phyloP scores from a whole-genome alignment of 2,329 filamentous ascomycete genomes.

The Penicillium palitans region DNA sequence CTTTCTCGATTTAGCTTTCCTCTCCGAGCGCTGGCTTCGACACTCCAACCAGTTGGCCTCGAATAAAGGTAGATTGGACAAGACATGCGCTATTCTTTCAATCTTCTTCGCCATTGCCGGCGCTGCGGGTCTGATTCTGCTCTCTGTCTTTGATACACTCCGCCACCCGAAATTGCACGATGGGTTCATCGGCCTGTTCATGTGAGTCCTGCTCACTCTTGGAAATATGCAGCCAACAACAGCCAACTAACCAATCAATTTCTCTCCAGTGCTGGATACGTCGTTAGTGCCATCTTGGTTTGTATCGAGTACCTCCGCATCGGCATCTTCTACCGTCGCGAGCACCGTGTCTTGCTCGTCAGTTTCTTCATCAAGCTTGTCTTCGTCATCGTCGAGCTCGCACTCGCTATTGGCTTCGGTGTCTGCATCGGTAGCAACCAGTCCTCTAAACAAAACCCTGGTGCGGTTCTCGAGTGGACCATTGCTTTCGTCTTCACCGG shows the following conservation, averaged over 20 bases:
- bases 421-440: slow-evolving; percentile 50
- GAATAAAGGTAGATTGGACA: slow-evolving; percentile 57
- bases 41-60: slow-evolving; percentile 75
- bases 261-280: slow-evolving; percentile 62
- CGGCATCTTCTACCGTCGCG: slow-evolving; percentile 69
- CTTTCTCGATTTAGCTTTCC: slow-evolving; percentile 77
- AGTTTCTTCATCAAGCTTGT: slow-evolving; percentile 86
- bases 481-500: slow-evolving; percentile 84
- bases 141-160: slow-evolving; percentile 84
- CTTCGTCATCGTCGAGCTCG: slow-evolving; percentile 80
- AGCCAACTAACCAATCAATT: neutral
- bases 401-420: slow-evolving; percentile 67
- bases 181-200: slow-evolving; percentile 77
- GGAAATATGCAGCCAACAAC: neutral
- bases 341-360: slow-evolving; percentile 69
- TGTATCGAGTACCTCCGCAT: slow-evolving; percentile 89
- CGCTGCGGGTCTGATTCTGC: slow-evolving; percentile 74
- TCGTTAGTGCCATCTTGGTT: slow-evolving; percentile 81
- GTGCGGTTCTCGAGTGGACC: slow-evolving; percentile 76
- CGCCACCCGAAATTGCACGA: slow-evolving; percentile 68
- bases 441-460: slow-evolving; percentile 58
- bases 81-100: slow-evolving; percentile 39
- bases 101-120: slow-evolving; percentile 69
- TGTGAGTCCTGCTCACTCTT: slow-evolving; percentile 45
- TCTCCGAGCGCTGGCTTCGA: slow-evolving; percentile 79